Base-by-base conservation (phyloP, 2,329 filamentous ascomycete genomes). In the Teratosphaeria viscida region DNA sequence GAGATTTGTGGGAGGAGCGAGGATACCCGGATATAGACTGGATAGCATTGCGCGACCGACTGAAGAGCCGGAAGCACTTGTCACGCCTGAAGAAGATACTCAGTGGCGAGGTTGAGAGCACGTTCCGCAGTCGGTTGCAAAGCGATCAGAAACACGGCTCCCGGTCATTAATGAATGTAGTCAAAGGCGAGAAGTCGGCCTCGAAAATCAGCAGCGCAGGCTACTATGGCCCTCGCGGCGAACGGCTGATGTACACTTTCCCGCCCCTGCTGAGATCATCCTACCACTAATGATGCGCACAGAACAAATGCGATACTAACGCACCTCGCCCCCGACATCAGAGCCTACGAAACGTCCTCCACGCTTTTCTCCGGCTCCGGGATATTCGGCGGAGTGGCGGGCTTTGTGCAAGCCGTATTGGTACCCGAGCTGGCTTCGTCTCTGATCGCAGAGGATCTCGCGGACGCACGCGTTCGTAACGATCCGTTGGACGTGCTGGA, bases 141-240 rank as follows among this genome's bases (percentile, higher is more conserved):
- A 59, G 65, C 35, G 62, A 49, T n/a, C 43, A 49, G 43, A 49
- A 23, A 23, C 43, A 49, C 6, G 43, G 43, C 8, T 19, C 43
- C 16, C n/a, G 16, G n/a, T 19, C 43, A 6, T 23, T 49, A n/a
- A 49, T 49, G 43, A 23, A 49, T 49, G 43, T 49, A 23, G 43
- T 49, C 43, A 23, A 49, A n/a, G 63, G 61, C 43, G 55, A 57
- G 12, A 61, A 61, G 3, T 59, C 60, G 11, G 59, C 61, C 12
- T 26, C 35, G 4, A 58, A 54, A 26, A 49, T 26, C 23, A 32
- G 37, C 26, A 58, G 12, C 14, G 66, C 67, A 29, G 72, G 72
- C 0, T 74, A 74, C 61, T 74, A 74, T 52, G 72, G 72, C 1
- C 68, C 68, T 1, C 65, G 64, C 58, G 72, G 72, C 11, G 71